Evolutionary conservation across 2,329 filamentous ascomycete genomes (phyloP).

Genomic region (Allantophomopsis lycopodina): DNA sequence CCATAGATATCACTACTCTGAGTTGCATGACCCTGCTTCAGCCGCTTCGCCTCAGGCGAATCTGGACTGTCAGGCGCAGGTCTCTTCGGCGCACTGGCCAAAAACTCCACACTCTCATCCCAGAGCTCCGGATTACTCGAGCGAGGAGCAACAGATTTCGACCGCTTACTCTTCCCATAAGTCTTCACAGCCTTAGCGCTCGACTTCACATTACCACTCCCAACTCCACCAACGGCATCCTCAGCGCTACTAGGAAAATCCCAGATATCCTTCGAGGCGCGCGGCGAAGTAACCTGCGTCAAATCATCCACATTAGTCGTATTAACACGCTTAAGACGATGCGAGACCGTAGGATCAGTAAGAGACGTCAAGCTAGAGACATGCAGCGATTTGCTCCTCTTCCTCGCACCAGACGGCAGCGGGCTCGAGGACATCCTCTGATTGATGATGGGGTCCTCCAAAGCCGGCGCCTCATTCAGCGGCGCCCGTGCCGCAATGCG

Average conservation of each 20-base stretch:
- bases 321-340: constrained; percentile 1
- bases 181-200: constrained; percentile 1
- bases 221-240: neutral
- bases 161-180: constrained; percentile 1
- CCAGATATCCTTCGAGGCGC: constrained; percentile 1
- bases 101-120: neutral
- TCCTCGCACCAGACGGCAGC: neutral
- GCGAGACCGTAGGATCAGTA: neutral
- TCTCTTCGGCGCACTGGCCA: neutral
- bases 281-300: constrained; percentile 1
- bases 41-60: too few species aligned
- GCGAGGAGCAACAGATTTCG: neutral
- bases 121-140: neutral
- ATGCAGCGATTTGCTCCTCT: constrained; percentile 2
- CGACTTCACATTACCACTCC: constrained; percentile 1
- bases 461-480: neutral
- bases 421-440: constrained; percentile 1
- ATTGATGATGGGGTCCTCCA: constrained; percentile 3
- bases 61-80: too few species aligned
- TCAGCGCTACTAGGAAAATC: constrained; percentile 3
- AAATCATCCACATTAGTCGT: constrained; percentile 1
- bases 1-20: too few species aligned
- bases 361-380: constrained; percentile 1
- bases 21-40: too few species aligned
- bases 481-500: neutral